A percentile compares a stretch with the other conserved stretches of the same genome.
Evolutionary conservation across 1,139 yeast genomes (phyloP).

Genomic region (Scheffersomyces quercinus): DNA sequence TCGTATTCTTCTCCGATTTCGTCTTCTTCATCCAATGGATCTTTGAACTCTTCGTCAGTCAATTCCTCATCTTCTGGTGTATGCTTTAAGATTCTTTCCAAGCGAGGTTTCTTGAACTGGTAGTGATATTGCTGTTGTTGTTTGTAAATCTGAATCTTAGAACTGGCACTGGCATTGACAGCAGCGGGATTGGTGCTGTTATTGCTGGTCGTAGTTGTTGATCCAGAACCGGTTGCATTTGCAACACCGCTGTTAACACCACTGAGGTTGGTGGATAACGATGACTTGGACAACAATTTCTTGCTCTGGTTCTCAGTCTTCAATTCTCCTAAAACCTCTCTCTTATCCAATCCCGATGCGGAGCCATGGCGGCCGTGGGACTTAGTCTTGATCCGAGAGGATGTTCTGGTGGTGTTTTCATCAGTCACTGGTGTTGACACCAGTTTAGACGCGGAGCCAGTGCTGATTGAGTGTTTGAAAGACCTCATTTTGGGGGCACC

Average conservation of each 20-base stretch:
- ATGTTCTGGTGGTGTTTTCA: neutral
- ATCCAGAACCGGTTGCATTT: too few species aligned
- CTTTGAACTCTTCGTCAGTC: conserved; percentile 9
- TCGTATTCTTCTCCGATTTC: conserved; percentile 12
- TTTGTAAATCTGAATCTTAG: neutral
- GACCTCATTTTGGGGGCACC: neutral
- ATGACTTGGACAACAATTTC: neutral
- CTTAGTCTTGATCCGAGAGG: neutral
- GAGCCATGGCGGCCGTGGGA: neutral
- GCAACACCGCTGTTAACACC: too few species aligned
- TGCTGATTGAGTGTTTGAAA: neutral
- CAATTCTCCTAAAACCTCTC: conserved; percentile 34
- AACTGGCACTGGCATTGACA: too few species aligned
- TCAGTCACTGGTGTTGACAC: neutral
- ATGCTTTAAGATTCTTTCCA: conserved; percentile 14
- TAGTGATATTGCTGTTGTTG: conserved; percentile 13
- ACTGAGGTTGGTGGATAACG: conserved; percentile 1
- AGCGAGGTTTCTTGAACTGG: conserved; percentile 25
- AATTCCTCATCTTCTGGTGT: neutral
- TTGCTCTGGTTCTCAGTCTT: conserved; percentile 8
- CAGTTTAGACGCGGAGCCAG: neutral
- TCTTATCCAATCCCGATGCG: conserved; percentile 4
- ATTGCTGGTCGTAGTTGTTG: conserved; percentile 4
- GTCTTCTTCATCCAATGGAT: conserved; percentile 5
- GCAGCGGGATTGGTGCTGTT: conserved; percentile 11